Evolutionary conservation across 2,329 filamentous ascomycete genomes (phyloP), one percentile per base, ranked within the genome.

Genomic region (Pseudogymnoascus sp.): DNA sequence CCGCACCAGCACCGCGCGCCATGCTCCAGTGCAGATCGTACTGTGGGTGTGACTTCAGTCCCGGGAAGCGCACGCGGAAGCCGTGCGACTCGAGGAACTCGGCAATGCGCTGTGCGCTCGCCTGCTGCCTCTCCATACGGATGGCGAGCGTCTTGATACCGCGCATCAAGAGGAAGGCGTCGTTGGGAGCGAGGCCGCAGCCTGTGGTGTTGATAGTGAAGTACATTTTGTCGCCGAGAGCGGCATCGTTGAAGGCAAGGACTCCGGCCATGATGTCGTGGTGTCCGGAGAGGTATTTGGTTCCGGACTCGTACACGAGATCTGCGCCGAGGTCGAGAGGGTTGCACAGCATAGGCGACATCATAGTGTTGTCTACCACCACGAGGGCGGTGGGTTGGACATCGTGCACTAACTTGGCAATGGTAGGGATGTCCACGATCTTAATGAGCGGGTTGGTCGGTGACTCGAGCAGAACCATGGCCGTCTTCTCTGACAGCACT

Each of bases 231-330:
- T 99, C 92, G 54, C 88, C 92, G 29, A 99, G 78, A 2, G 84
- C 78, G 4, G 84, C 74, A 71, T 96, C 88, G 73, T 97, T 97
- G 74, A 92, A 85, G 21, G 92, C 94, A 66, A 99, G 89, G 31
- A 99, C 92, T 65, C 95, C 94, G 8, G 94, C 94, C 94, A 99
- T 99, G 72, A 99, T 88, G 73, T 99, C 95, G 79, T 99, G 94
- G 74, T 99, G 94, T 33, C 94, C 94, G 1, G 92, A 97, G 5
- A 99, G 82, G 71, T 99, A 99, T 75, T 99, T 99, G 24, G 94
- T 99, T 61, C 94, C 94, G 26, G 90, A 96, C 78, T 99, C 94
- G 76, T 99, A 99, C 61, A 96, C 91, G 67, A 99, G 89, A 70
- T 99, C 94, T 13, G 93, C 92, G 62, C 95, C 94, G 29, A 97